Evolutionary conservation across 805 yeast genomes (phyloP).

Genomic region (Sungouiella blattae): DNA sequence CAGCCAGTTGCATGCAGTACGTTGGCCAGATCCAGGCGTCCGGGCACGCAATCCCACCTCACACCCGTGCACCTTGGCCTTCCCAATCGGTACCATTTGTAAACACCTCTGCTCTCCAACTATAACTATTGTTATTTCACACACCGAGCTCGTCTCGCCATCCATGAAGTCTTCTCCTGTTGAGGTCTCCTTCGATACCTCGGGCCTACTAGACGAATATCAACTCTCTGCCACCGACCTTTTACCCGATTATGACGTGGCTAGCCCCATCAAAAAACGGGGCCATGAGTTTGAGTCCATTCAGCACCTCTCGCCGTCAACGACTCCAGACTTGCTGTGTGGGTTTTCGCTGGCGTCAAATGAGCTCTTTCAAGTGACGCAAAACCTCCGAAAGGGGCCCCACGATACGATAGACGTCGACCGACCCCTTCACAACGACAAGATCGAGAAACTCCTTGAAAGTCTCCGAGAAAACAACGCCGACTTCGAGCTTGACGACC

Average conservation of each 20-base stretch:
- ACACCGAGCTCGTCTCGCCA: too few species aligned
- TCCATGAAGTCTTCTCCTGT: slow-evolving; percentile 14
- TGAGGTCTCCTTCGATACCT: slow-evolving; percentile 15
- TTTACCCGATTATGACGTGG: slow-evolving; percentile 5
- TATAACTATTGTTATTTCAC: too few species aligned
- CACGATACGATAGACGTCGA: slow-evolving; percentile 15
- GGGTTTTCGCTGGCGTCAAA: slow-evolving; percentile 15
- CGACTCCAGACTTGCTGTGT: slow-evolving; percentile 12
- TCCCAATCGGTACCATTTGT: slow-evolving; percentile 13
- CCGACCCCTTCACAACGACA: slow-evolving; percentile 31
- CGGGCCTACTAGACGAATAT: slow-evolving; percentile 16
- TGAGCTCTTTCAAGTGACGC: slow-evolving; percentile 33
- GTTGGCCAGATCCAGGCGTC: too few species aligned
- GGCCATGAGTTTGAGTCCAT: not conserved
- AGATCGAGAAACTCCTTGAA: slow-evolving; percentile 34
- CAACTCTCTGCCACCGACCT: slow-evolving; percentile 11
- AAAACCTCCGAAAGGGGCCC: slow-evolving; percentile 18
- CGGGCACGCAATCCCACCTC: too few species aligned
- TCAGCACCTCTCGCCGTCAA: not conserved
- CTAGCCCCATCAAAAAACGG: slow-evolving; percentile 12
- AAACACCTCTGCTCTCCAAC: slow-evolving; percentile 12
- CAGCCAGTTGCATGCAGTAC: too few species aligned
- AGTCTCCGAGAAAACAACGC: slow-evolving; percentile 26
- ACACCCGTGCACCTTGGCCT: slow-evolving; percentile 1
- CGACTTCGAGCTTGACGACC: slow-evolving; percentile 17